Percentiles rank a stretch among this genome's conserved stretches.
Evolutionary conservation across 176 grass and related monocot species (phyloP).

Genomic region (Eleusine indica): DNA sequence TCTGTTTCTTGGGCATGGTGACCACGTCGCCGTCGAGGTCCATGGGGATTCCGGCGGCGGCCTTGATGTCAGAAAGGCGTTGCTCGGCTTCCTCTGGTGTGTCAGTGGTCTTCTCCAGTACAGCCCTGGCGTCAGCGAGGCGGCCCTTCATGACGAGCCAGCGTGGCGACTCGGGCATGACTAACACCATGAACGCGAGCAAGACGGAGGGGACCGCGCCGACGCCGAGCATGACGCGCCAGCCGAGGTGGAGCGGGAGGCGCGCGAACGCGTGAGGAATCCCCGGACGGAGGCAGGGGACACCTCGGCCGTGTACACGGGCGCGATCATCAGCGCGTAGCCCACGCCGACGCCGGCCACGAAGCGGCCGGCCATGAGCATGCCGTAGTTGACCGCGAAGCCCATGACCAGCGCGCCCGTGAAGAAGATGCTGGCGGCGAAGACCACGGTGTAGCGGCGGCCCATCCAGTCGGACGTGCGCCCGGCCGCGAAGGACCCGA

Average conservation of each 20-base stretch:
- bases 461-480: conserved; percentile 72
- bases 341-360: conserved; percentile 66
- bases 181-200: conserved; percentile 53
- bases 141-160: conserved; percentile 79
- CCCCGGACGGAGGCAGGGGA: conserved; percentile 20
- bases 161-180: conserved; percentile 72
- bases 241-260: conserved; percentile 49
- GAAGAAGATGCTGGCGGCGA: conserved; percentile 64
- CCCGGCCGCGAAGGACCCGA: conserved; percentile 62
- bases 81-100: conserved; percentile 48
- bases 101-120: conserved; percentile 46
- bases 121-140: conserved; percentile 55
- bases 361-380: conserved; percentile 68
- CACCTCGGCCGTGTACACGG: conserved; percentile 72
- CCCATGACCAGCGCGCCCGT: conserved; percentile 60
- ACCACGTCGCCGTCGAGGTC: conserved; percentile 53
- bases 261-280: conserved; percentile 54
- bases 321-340: conserved; percentile 65
- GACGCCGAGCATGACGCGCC: conserved; percentile 79
- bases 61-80: conserved; percentile 64
- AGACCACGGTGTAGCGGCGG: conserved; percentile 59
- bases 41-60: conserved; percentile 49
- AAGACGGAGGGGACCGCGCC: conserved; percentile 60
- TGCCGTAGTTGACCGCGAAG: conserved; percentile 48
- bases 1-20: conserved; percentile 29